Base-by-base conservation (phyloP, 768 basidiomycete genomes). In the Phylloporus sp. region DNA sequence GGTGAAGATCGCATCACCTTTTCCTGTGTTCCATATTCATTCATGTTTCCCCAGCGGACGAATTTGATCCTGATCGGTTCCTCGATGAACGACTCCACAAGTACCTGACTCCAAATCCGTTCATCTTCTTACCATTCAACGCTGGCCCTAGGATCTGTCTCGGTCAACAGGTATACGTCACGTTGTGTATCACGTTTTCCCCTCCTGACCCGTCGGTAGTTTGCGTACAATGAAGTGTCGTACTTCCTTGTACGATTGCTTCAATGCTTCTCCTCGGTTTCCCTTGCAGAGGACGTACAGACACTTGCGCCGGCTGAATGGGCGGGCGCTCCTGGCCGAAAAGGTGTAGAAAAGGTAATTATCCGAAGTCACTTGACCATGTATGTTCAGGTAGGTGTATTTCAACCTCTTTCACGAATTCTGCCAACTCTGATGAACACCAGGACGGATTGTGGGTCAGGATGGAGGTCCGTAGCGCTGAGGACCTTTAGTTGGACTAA, bases 51-150 rank as follows among this genome's bases (percentile, higher is more conserved):
- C 9, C 43, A 83, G 82, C 82, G n/a, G 62, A 76, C 4, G 56
- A 68, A 50, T 88, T 86, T 55, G 85, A 86, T 59, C 85, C 85
- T 0, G 80, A 85, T 53, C 74, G 85, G 2, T 86, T 85, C 73
- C 62, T 87, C 35, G 85, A 87, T 53, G 77, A 79, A 27, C 73
- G 84, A 4, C 47, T 83, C 36, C 70, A 74, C 5, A 82, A 79
- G 54, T 81, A 84, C 55, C 60, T 82, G 53, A 76, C 72, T 0
- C 72, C 76, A 6, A 82, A 82, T 55, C 81, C 82, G 0, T 76
- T 73, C 67, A 76, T 77, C 45, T 77, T 77, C 62, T 50, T 70
- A 9, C 74, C 73, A 1, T 74, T 74, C 59, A 74, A 72, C 35
- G 72, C 72, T 6, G 73, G 72, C 0, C 72, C 72, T 0, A 60